Evolutionary conservation across 805 yeast genomes (phyloP).

Genomic region (Wickerhamiella kazuoi): DNA sequence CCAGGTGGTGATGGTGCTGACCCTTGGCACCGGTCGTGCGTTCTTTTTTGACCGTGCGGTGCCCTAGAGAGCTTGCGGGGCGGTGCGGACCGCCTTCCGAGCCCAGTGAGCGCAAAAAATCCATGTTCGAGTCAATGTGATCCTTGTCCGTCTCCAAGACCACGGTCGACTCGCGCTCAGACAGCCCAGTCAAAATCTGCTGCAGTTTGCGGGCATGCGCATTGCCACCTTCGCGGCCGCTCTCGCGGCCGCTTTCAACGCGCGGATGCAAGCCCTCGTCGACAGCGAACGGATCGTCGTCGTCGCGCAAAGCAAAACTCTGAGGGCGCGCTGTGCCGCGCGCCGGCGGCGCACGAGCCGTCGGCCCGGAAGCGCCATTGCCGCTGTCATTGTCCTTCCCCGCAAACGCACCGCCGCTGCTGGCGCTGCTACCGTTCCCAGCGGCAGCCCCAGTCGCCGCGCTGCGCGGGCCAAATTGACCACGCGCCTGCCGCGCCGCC

Average conservation of each 20-base stretch:
- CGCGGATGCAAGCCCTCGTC: background rate
- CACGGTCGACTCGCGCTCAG: slow-evolving; percentile 19
- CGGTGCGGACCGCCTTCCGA: slow-evolving; percentile 8
- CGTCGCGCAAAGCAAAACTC: background rate
- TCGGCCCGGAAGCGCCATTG: background rate
- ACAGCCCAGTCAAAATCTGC: slow-evolving; percentile 20
- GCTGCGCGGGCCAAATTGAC: background rate
- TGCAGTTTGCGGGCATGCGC: slow-evolving; percentile 12
- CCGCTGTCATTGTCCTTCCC: background rate
- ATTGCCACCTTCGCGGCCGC: background rate
- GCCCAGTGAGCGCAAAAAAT: slow-evolving; percentile 20
- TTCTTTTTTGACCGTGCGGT: background rate
- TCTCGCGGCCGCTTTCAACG: background rate
- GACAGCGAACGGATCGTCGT: background rate
- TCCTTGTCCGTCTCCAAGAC: slow-evolving; percentile 16
- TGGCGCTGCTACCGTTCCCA: too few species aligned
- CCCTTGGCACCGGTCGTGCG: background rate
- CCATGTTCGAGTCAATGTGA: slow-evolving; percentile 21
- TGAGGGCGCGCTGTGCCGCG: background rate
- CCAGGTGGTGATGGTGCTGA: background rate
- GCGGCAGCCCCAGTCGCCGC: background rate
- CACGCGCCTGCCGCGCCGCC: slow-evolving; percentile 2
- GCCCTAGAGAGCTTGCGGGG: background rate
- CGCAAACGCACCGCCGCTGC: background rate
- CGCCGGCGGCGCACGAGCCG: background rate